Base-by-base conservation (phyloP, 2,329 filamentous ascomycete genomes). In the Colletotrichum lentis region DNA sequence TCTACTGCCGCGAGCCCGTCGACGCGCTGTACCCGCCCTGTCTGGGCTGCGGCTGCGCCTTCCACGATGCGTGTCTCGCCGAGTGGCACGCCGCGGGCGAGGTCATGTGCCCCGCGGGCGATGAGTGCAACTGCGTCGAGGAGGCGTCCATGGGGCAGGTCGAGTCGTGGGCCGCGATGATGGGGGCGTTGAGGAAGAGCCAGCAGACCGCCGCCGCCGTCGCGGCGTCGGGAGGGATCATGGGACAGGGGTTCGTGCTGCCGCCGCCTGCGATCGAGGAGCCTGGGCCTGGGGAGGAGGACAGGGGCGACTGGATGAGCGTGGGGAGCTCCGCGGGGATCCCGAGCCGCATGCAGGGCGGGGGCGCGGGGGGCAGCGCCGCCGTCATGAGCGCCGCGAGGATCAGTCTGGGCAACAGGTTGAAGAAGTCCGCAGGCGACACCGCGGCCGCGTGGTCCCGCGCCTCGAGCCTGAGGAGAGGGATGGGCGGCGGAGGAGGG, bases 1-100 rank as follows among this genome's bases (percentile, higher is more conserved):
- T 89, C 10, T 88, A 88, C 75, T 91, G 88, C 72, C 79, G 84
- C 56, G 87, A 89, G 70, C 86, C 87, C 2, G 80, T 90, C 41
- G 84, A 84, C 69, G 85, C 85, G 0, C 80, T 89, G 14, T 91
- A 88, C 73, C 79, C 86, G 3, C 83, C 88, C 0, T 91, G 88
- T 69, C 80, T 91, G 3, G 83, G 83, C 12, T 91, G 88, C 70
- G 88, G 88, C 14, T 91, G 88, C 71, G 85, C 84, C 8, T 84
- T 82, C 59, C 88, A 91, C 74, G 84, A 88, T 53, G 76, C 79
- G 10, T 91, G 88, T 70, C 80, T 88, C 18, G 82, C 81, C 2
- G 85, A 87, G 72, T 89, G 87, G 86, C 85, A 88, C 71, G 82
- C 80, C 7, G 81, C 82, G 6, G 85, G 85, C 24, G 86, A 88